phyloP scores from a whole-genome alignment of 306 rosid species.

The Glycine latifolia region DNA sequence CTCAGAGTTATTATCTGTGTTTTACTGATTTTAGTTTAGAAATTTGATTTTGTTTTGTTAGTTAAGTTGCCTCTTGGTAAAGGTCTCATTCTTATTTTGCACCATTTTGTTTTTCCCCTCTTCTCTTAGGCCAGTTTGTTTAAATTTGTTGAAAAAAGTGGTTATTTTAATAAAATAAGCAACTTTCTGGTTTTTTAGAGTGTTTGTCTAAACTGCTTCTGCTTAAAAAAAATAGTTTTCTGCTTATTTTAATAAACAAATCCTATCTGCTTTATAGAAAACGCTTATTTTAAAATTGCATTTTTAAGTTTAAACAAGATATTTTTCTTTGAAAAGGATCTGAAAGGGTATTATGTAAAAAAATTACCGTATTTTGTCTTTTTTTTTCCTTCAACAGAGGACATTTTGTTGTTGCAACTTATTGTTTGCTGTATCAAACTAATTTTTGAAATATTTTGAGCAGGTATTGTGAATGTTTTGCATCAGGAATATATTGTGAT shows the following conservation, averaged over 20 bases:
- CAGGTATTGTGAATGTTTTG: slow-evolving; percentile 99
- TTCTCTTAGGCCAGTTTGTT: background rate
- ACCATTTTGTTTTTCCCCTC: background rate
- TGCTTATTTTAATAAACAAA: no score
- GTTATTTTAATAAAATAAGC: no score
- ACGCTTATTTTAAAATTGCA: no score
- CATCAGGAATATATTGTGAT: slow-evolving; percentile 98
- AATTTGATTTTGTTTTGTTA: slow-evolving; percentile 3
- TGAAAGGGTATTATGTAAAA: background rate
- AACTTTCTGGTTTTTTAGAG: no score
- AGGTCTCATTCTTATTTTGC: slow-evolving; percentile 22
- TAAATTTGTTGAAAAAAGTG: no score
- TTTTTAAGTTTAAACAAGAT: background rate
- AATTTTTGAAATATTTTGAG: slow-evolving; percentile 51
- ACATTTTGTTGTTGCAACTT: slow-evolving; percentile 26
- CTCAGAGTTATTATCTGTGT: background rate
- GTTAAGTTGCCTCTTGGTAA: slow-evolving; percentile 28
- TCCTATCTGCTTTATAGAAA: no score
- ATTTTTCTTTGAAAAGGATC: slow-evolving; percentile 24
- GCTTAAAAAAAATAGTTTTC: no score
- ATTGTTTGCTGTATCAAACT: slow-evolving; percentile 40
- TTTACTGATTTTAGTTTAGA: slow-evolving; percentile 32
- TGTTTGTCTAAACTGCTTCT: no score
- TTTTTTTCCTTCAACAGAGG: slow-evolving; percentile 23
- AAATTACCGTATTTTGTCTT: slow-evolving; percentile 1